Conservation (phyloP, 73 alveolate species). For the Stentor roeselii region DNA sequence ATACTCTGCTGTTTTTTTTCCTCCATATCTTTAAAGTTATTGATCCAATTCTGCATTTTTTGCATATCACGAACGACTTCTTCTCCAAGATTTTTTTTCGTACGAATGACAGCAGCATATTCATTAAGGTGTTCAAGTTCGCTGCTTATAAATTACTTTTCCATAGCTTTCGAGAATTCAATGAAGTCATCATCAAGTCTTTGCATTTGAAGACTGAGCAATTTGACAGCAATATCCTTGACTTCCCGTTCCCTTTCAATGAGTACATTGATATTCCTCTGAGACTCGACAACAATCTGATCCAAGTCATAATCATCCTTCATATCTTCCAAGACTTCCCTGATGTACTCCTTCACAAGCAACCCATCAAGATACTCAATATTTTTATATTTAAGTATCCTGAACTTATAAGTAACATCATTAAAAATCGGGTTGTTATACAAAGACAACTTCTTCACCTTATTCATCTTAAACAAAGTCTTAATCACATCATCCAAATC, state of each 20-base stretch:
- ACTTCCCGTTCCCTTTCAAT: constrained; percentile 22
- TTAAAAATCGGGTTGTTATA: neutral
- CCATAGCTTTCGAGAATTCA: constrained; percentile 10
- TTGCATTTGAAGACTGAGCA: neutral
- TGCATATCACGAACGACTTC: neutral
- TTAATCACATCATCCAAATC: constrained; percentile 8
- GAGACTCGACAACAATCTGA: constrained; percentile 7
- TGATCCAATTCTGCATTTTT: neutral
- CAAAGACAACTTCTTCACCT: constrained; percentile 6
- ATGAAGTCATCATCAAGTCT: constrained; percentile 1
- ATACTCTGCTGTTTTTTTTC: neutral
- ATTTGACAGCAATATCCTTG: neutral
- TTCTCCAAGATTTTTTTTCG: constrained; percentile 18
- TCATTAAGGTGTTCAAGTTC: constrained; percentile 18
- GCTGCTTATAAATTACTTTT: neutral
- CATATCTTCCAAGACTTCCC: constrained; percentile 22
- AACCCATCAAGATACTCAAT: constrained; percentile 3
- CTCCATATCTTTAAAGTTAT: neutral
- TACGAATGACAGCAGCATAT: constrained; percentile 10
- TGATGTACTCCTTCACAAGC: constrained; percentile 17
- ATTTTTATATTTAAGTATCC: constrained; percentile 8
- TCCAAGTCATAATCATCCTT: constrained; percentile 15
- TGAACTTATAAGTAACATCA: neutral
- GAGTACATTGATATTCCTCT: neutral
- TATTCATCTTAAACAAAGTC: neutral